phyloP scores from a whole-genome alignment of 495 filamentous ascomycete species.

The Trypethelium eluteriae region DNA sequence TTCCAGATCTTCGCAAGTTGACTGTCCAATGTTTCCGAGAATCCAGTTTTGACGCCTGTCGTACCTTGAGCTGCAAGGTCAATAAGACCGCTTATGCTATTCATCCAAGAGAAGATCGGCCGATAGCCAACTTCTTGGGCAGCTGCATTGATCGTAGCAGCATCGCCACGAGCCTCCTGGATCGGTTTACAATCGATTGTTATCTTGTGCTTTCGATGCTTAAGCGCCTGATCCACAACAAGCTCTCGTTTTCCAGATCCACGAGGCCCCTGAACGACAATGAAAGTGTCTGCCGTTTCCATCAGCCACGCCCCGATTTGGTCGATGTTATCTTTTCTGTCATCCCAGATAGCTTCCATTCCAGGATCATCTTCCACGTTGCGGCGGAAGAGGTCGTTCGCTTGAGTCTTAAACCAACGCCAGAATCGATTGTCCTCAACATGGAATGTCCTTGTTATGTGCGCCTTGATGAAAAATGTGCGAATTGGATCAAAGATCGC shows the following conservation, averaged over 20 bases:
- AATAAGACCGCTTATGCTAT: conserved; percentile 82
- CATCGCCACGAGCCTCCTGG: conserved; percentile 83
- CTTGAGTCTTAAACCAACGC: conserved; percentile 74
- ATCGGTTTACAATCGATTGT: conserved; percentile 94
- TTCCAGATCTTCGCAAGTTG: conserved; percentile 89
- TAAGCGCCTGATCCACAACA: conserved; percentile 73
- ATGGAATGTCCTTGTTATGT: conserved; percentile 70
- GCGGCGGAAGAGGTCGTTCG: conserved; percentile 57
- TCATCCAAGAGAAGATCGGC: conserved; percentile 93
- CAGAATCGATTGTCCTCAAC: conserved; percentile 61
- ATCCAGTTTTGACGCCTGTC: conserved; percentile 88
- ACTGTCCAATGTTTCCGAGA: conserved; percentile 86
- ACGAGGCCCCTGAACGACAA: conserved; percentile 84
- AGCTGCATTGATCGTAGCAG: conserved; percentile 73
- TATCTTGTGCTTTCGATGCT: conserved; percentile 67
- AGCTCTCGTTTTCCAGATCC: conserved; percentile 88
- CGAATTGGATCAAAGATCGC: conserved; percentile 80
- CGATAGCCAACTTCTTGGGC: conserved; percentile 83
- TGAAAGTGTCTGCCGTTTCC: conserved; percentile 84
- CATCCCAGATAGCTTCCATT: conserved; percentile 77
- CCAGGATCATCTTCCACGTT: conserved; percentile 55
- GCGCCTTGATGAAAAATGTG: conserved; percentile 82
- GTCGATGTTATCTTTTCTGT: conserved; percentile 70
- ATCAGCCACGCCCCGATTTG: conserved; percentile 78
- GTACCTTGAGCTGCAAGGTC: conserved; percentile 90